phyloP scores from a whole-genome alignment of 768 basidiomycete genomes.

The Guyanaporus albipodus region DNA sequence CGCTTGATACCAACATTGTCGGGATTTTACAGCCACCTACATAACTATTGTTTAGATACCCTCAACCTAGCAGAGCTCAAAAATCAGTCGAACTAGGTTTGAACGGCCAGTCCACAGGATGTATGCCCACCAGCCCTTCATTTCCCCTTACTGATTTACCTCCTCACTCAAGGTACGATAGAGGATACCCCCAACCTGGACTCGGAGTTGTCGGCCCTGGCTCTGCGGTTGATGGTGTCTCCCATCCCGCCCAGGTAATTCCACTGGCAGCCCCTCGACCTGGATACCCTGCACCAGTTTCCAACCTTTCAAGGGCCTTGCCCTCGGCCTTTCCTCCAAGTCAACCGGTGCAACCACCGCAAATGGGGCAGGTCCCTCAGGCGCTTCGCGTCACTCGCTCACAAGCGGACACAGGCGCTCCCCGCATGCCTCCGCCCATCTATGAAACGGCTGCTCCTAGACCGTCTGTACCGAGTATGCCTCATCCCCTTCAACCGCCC shows the following conservation, averaged over 20 bases:
- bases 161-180: slow-evolving; percentile 52
- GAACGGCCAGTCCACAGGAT: slow-evolving; percentile 61
- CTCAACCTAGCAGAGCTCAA: slow-evolving; percentile 34
- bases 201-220: slow-evolving; percentile 51
- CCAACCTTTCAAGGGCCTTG: slow-evolving; percentile 52
- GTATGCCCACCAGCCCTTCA: slow-evolving; percentile 40
- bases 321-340: slow-evolving; percentile 36
- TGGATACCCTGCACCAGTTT: slow-evolving; percentile 68
- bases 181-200: slow-evolving; percentile 49
- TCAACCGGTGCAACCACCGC: slow-evolving; percentile 17
- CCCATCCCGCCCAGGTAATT: slow-evolving; percentile 30
- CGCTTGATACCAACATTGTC: slow-evolving; percentile 20
- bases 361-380: slow-evolving; percentile 31
- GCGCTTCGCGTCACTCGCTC: slow-evolving; percentile 20
- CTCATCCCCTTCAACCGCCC: slow-evolving; percentile 74
- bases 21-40: slow-evolving; percentile 1
- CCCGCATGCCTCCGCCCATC: slow-evolving; percentile 30
- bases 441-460: slow-evolving; percentile 29
- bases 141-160: slow-evolving; percentile 7
- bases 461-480: slow-evolving; percentile 45
- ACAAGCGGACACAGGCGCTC: slow-evolving; percentile 14
- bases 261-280: slow-evolving; percentile 68
- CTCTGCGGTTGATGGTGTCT: slow-evolving; percentile 37
- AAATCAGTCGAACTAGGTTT: slow-evolving; percentile 46
- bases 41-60: slow-evolving; percentile 16